Base-by-base conservation (phyloP, 2,329 filamentous ascomycete genomes). In the Cytospora paraplurivora region DNA sequence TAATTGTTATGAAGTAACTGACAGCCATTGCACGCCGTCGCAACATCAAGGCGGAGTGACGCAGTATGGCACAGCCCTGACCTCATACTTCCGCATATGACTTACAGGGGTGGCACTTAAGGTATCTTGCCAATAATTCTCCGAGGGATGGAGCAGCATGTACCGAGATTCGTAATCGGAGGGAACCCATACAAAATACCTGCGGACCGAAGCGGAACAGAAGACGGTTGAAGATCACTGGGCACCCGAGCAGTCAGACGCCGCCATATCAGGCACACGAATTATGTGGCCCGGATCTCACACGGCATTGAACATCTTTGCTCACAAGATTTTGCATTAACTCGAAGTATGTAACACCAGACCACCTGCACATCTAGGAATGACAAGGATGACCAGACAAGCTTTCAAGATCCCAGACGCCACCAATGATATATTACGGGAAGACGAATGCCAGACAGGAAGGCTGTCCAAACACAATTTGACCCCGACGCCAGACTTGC, bases 401-500 rank as follows among this genome's bases (percentile, higher is more conserved):
- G 44, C 44, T 21, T 47, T 21, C n/a, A 10, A 21, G 8, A 11
- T 47, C 44, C 27, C 44, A 47, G n/a, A 47, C 44, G 44, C 44
- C 44, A 5, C 8, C 44, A 21, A 47, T 47, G 21, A 12, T 47
- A 47, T 10, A 21, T n/a, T 21, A 21, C 41, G 17, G 7, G 19
- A 44, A 37, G 17, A 44, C 10, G 10, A 44, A 44, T 47, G 44
- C 44, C 11, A 47, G 44, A 12, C 44, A 47, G n/a, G n/a, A 47
- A 2, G n/a, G n/a, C 44, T 8, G 27, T 27, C 12, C 1, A 47
- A 7, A 7, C 7, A 47, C n/a, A 21, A 21, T 52, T 52, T 35
- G 32, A 21, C 19, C 56, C 32, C 12, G 50, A 58, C 56, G 41
- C 56, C 56, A 58, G n/a, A 58, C 56, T 58, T 58, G 53, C 53